Evolutionary conservation across 139 green algal species (phyloP), one percentile per base, ranked within the genome.

Genomic region (Ettlia oleoabundans): DNA sequence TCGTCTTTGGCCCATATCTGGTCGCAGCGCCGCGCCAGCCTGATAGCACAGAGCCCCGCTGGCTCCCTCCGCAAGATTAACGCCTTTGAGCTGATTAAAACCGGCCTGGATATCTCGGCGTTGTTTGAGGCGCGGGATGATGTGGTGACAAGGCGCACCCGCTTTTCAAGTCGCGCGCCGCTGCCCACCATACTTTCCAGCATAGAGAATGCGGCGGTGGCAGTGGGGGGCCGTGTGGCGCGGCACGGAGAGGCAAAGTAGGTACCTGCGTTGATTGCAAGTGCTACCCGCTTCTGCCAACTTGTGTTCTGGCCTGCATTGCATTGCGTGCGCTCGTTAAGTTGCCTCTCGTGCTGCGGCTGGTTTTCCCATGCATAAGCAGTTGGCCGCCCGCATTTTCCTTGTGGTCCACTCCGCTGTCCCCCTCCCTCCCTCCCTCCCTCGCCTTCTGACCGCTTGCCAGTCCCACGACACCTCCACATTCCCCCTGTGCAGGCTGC

Each of bases 11-110:
- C 55, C 55, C 30, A 9, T 5, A 15, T n/a, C 55, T 9, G 5
- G 5, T 5, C 21, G 55, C 55, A 65, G 55, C 55, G 55, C 18
- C 55, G 55, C 55, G 13, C 15, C 13, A 10, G 15, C 13, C 55
- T 32, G 55, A 5, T 65, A 22, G 18, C 15, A n/a, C 55, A 65
- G 21, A n/a, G 55, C 21, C 55, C 21, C 18, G 18, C 18, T 9
- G 15, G 18, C 15, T 32, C 18, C 18, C 55, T 32, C 18, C 55
- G 70, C 9, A 63, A 87, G 8, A 65, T 91, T 37, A 92, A 89
- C 38, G 86, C 86, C 33, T 92, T 92, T 69, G 64, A 91, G 69
- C 84, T 92, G 19, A 86, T 92, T 28, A 86, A 85, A 53, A 75
- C 78, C 5, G 84, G 76, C 1, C 76, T 92, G 40, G 89, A 92